phyloP scores from a whole-genome alignment of 2,329 filamentous ascomycete species.

The Juglanconis juglandina region DNA sequence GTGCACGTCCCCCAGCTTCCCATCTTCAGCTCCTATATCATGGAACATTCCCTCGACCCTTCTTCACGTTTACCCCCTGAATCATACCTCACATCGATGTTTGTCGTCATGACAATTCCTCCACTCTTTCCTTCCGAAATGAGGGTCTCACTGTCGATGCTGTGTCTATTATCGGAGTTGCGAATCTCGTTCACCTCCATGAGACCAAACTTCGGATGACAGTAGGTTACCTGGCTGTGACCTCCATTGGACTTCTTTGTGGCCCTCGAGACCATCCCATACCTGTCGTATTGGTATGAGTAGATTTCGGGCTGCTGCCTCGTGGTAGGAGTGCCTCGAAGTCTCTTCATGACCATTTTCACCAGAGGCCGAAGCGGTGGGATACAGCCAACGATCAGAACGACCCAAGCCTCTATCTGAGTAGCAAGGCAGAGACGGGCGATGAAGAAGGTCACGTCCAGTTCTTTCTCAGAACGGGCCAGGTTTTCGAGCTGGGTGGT shows the following conservation, averaged over 20 bases:
- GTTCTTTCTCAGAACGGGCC: not conserved
- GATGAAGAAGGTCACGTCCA: not conserved
- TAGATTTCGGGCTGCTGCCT: not conserved
- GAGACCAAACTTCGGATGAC: not conserved
- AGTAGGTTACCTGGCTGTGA: not conserved
- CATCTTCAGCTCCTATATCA: too few relatives aligned
- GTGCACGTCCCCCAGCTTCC: not conserved
- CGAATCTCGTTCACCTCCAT: not conserved
- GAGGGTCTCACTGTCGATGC: not conserved
- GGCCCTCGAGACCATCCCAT: not conserved
- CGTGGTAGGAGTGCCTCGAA: not conserved
- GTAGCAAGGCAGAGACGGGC: not conserved
- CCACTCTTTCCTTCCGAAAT: not conserved
- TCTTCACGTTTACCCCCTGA: not conserved
- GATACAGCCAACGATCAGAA: constrained; percentile 5
- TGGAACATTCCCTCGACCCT: not conserved
- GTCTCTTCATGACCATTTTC: not conserved
- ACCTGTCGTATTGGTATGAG: constrained; percentile 1
- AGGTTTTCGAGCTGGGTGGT: constrained; percentile 2
- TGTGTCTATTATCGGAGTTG: not conserved
- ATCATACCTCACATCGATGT: not conserved
- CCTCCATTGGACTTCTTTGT: not conserved
- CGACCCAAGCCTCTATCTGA: constrained; percentile 6
- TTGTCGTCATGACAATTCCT: constrained; percentile 1
- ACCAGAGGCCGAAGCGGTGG: not conserved